phyloP scores from a whole-genome alignment of 495 filamentous ascomycete genomes.

The Pseudomonodictys pantanalensis region DNA sequence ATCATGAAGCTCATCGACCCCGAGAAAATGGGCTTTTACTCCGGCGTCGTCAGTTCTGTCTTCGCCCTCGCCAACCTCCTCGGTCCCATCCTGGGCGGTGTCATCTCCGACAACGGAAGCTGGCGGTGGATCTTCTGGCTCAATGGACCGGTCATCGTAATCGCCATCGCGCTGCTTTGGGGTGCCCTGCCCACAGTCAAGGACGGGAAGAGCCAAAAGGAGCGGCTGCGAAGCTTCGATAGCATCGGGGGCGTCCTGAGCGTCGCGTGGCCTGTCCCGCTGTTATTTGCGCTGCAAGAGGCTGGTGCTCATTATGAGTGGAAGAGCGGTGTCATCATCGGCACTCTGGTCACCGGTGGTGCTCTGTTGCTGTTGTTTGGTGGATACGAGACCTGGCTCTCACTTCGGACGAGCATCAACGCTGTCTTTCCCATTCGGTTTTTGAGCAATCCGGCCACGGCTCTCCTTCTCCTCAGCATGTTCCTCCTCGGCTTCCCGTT shows the following conservation, averaged over 20 bases:
- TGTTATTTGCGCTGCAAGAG: slow-evolving; percentile 33
- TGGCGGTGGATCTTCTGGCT: slow-evolving; percentile 37
- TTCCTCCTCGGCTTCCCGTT: slow-evolving; percentile 24
- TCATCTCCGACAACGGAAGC: slow-evolving; percentile 37
- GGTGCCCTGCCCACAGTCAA: slow-evolving; percentile 18
- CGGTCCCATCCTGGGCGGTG: slow-evolving; percentile 49
- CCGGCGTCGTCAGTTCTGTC: slow-evolving; percentile 48
- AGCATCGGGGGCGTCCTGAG: slow-evolving; percentile 23
- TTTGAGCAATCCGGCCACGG: slow-evolving; percentile 15
- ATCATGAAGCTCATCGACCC: slow-evolving; percentile 27
- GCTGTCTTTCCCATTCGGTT: slow-evolving; percentile 26
- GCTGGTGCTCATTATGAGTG: slow-evolving; percentile 22
- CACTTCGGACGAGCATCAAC: slow-evolving; percentile 13
- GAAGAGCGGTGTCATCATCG: slow-evolving; percentile 29
- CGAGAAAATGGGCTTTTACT: slow-evolving; percentile 43
- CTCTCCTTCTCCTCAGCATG: slow-evolving; percentile 20
- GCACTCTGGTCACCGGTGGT: slow-evolving; percentile 16
- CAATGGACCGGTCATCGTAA: slow-evolving; percentile 31
- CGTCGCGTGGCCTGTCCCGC: slow-evolving; percentile 24
- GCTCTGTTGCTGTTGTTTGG: slow-evolving; percentile 15
- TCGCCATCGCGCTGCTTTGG: slow-evolving; percentile 11
- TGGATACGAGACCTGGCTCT: slow-evolving; percentile 22
- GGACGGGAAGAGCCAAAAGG: slow-evolving; percentile 14
- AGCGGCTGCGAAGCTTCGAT: slow-evolving; percentile 27
- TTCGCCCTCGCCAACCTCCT: slow-evolving; percentile 47